Conservation (phyloP, 2,329 filamentous ascomycete species). For the Phialocephala sp. region DNA sequence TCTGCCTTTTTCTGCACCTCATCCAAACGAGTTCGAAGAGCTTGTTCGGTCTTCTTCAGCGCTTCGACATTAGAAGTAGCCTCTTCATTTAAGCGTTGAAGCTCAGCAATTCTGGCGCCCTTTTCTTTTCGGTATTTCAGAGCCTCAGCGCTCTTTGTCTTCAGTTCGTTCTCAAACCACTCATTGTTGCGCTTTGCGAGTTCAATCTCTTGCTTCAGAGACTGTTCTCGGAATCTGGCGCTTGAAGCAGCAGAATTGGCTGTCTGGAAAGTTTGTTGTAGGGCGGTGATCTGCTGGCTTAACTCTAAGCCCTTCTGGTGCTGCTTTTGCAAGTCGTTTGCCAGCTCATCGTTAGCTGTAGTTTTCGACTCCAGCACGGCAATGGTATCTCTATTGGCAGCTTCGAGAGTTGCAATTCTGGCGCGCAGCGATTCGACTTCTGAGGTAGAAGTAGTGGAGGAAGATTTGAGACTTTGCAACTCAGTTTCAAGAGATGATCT, state of each 20-base stretch:
- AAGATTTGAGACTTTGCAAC: slow-evolving; percentile 77
- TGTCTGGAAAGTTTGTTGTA: slow-evolving; percentile 85
- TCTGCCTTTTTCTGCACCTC: slow-evolving; percentile 87
- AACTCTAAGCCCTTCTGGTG: slow-evolving; percentile 88
- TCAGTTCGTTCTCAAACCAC: slow-evolving; percentile 90
- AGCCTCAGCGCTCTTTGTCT: slow-evolving; percentile 85
- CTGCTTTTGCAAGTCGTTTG: slow-evolving; percentile 84
- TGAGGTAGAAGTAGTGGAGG: slow-evolving; percentile 73
- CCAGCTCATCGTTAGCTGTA: slow-evolving; percentile 81
- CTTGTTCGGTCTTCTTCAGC: slow-evolving; percentile 78
- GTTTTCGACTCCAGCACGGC: slow-evolving; percentile 90
- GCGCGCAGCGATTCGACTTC: slow-evolving; percentile 79
- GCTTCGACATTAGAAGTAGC: slow-evolving; percentile 77
- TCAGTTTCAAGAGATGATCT: slow-evolving; percentile 81
- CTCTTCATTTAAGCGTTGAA: slow-evolving; percentile 90
- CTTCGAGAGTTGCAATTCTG: slow-evolving; percentile 85
- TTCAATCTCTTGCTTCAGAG: slow-evolving; percentile 87
- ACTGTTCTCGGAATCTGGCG: slow-evolving; percentile 89
- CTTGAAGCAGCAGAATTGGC: slow-evolving; percentile 80
- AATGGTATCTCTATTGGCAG: slow-evolving; percentile 89
- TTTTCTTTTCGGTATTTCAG: slow-evolving; percentile 95
- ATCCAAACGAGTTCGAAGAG: slow-evolving; percentile 80
- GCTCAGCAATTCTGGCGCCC: slow-evolving; percentile 82
- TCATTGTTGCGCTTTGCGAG: slow-evolving; percentile 88
- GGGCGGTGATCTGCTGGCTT: slow-evolving; percentile 77